Evolutionary conservation across 192 early-diverging fungal species (phyloP).

Genomic region (Podila verticillata): DNA sequence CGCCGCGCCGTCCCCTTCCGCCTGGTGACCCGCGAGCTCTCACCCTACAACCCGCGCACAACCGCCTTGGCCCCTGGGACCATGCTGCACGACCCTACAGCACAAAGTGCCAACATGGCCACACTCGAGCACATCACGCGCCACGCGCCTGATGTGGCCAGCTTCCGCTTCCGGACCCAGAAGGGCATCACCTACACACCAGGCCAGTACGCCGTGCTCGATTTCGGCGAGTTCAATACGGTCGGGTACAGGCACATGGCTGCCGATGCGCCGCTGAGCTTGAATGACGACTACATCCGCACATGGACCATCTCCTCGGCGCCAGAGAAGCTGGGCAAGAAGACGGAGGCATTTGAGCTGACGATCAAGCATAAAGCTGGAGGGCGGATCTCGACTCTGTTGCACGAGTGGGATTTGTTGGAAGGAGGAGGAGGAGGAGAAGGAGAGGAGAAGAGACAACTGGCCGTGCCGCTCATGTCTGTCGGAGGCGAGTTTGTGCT

Average conservation of each 20-base stretch:
- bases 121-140: slow-evolving; percentile 14
- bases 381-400: slow-evolving; percentile 20
- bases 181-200: slow-evolving; percentile 11
- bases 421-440: no score
- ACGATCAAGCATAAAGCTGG: slow-evolving; percentile 39
- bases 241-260: slow-evolving; percentile 41
- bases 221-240: slow-evolving; percentile 27
- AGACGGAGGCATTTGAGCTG: neutral
- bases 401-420: slow-evolving; percentile 8
- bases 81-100: neutral
- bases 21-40: slow-evolving; percentile 28
- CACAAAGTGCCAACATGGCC: neutral
- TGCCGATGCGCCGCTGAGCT: slow-evolving; percentile 26
- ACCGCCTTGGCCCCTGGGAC: neutral
- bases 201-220: slow-evolving; percentile 42
- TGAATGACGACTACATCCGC: slow-evolving; percentile 48
- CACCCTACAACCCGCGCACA: slow-evolving; percentile 36
- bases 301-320: slow-evolving; percentile 28
- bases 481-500: slow-evolving; percentile 31
- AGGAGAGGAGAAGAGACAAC: no score
- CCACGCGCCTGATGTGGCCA: slow-evolving; percentile 15
- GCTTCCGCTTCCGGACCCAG: slow-evolving; percentile 20
- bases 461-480: slow-evolving; percentile 13
- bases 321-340: neutral
- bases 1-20: slow-evolving; percentile 14